Conservation (phyloP, 805 yeast species). For the Ogataea neopini region DNA sequence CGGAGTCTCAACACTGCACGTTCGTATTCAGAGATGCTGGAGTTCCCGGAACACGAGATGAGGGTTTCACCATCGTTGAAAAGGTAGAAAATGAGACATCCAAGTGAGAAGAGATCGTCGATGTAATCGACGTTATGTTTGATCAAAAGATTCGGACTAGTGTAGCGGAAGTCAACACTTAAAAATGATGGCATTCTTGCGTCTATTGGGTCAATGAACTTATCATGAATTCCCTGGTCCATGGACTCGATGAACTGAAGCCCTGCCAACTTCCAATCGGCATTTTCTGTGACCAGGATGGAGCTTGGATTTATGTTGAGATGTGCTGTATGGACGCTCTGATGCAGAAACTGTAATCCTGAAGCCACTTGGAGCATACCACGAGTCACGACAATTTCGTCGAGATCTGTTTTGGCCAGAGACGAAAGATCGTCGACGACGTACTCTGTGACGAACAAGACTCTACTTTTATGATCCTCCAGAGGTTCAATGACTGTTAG, state of each 20-base stretch:
- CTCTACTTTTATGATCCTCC: conserved; percentile 78
- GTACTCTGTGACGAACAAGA: conserved; percentile 83
- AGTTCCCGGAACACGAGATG: conserved; percentile 38
- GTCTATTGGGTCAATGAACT: conserved; percentile 68
- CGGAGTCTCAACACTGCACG: conserved; percentile 46
- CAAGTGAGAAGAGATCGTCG: conserved; percentile 84
- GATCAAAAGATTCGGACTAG: conserved; percentile 82
- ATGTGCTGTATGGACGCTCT: conserved; percentile 72
- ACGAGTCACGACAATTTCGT: conserved; percentile 69
- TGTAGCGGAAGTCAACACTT: conserved; percentile 67
- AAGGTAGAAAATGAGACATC: conserved; percentile 69
- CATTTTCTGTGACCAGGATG: conserved; percentile 73
- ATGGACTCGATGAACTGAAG: conserved; percentile 54
- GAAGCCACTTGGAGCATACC: conserved; percentile 79
- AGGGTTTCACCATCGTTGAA: conserved; percentile 52
- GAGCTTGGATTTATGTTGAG: conserved; percentile 77
- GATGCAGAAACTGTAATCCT: conserved; percentile 82
- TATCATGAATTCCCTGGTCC: conserved; percentile 51
- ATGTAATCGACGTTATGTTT: conserved; percentile 63
- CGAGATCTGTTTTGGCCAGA: conserved; percentile 49
- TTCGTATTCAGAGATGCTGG: conserved; percentile 54
- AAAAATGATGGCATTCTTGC: conserved; percentile 74
- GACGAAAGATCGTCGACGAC: conserved; percentile 43
- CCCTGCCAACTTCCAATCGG: conserved; percentile 94
- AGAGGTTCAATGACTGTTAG: conserved; percentile 82